Evolutionary conservation across 345 rosid species (phyloP), one percentile per base, ranked within the genome.

Genomic region (Sapria himalayana): DNA sequence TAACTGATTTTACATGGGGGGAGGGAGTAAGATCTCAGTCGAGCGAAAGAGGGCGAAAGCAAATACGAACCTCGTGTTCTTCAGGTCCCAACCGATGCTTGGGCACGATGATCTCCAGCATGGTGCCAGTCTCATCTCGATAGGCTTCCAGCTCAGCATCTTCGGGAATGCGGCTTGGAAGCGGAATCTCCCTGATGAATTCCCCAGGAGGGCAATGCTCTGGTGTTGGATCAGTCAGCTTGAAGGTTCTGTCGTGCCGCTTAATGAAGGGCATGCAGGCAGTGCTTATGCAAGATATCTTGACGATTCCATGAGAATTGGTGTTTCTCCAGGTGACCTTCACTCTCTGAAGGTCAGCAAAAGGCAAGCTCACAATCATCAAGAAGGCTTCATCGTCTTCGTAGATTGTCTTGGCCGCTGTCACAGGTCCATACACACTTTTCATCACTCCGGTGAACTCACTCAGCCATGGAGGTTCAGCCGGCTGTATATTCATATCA

Each of bases 201-300:
- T 78, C 92, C 48, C 94, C 94, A 0, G 80, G 94, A 45, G 92
- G 82, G 79, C 92, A 82, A 56, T 82, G 92, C 72, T 82, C 94
- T 9, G 94, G 77, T 27, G 78, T 52, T 40, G 85, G 82, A 68
- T 82, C 94, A 15, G 92, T 70, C 62, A 78, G 78, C 73, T 78
- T 82, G 55, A 78, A 82, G 37, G 94, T 75, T 64, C 94, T 68
- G 50, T 73, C 77, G 36, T 61, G 73, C 55, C 85, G 64, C 63
- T 69, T 70, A 49, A 82, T 69, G 49, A 75, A 70, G 25, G 92
- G 94, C 66, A 72, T 60, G 43, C 85, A 39, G 8, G 82, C 67
- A 34, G 77, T 82, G 45, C 94, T 82, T 47, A 61, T 62, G 43
- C 82, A 82, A 21, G 82, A 73, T 58, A 82, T 64, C 69, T 82